These are phyloP conservation scores for Penicillium maclennaniae DNA, from an alignment of 495 filamentous ascomycete species.

Conservation along the genomic window DNA sequence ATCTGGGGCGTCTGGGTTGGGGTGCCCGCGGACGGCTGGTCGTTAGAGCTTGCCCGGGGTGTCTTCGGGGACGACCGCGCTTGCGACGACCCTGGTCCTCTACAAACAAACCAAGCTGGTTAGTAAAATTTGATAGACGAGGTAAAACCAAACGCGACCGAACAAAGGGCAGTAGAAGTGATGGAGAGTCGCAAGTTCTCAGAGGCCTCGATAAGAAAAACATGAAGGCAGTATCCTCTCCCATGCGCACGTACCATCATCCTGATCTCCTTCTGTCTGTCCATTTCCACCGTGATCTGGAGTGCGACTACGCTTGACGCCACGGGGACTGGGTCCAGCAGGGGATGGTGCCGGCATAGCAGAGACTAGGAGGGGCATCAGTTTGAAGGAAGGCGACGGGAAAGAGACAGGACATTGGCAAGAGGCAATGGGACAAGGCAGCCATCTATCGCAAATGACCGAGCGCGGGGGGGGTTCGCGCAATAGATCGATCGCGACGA, in stretches of 20 bases:
- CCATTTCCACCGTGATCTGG: constrained; percentile 71
- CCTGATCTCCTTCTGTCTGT: constrained; percentile 57
- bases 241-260: constrained; percentile 72
- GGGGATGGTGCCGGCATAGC: constrained; percentile 41
- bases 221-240: constrained; percentile 4
- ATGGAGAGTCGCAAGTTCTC: not conserved
- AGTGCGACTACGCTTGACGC: constrained; percentile 90
- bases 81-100: constrained; percentile 80
- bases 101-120: constrained; percentile 22
- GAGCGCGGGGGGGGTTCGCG: constrained; percentile 7
- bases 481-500: constrained; percentile 1
- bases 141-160: constrained; percentile 3
- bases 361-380: constrained; percentile 43
- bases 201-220: constrained; percentile 1
- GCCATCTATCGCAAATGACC: not conserved
- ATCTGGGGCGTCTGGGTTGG: constrained; percentile 75
- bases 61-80: constrained; percentile 79
- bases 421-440: not conserved
- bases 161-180: not conserved
- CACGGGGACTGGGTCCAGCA: constrained; percentile 60
- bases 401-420: not conserved
- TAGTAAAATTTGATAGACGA: constrained; percentile 1
- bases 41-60: constrained; percentile 50
- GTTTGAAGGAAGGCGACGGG: constrained; percentile 32
- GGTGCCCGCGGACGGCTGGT: constrained; percentile 48